phyloP scores from a whole-genome alignment of 495 filamentous ascomycete species.

The Evansstolkia leycettana region DNA sequence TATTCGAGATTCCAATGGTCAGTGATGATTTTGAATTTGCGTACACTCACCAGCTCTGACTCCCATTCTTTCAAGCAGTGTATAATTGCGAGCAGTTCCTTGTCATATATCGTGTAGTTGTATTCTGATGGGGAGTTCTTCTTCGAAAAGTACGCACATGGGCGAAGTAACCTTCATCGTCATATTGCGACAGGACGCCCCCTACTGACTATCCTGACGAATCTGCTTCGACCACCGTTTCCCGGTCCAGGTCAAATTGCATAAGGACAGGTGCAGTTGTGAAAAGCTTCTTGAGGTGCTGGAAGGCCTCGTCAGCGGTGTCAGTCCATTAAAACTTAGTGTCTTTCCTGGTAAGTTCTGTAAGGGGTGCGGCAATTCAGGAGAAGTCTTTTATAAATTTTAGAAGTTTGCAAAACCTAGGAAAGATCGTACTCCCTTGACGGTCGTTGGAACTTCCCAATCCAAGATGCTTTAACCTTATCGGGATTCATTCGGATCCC shows the following conservation, averaged over 20 bases:
- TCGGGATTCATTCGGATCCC: constrained; percentile 11
- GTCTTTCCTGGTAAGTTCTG: constrained; percentile 7
- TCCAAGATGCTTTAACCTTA: constrained; percentile 16
- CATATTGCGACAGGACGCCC: constrained; percentile 12
- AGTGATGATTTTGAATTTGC: constrained; percentile 12
- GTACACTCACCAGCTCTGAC: constrained; percentile 9
- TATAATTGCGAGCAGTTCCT: constrained; percentile 26
- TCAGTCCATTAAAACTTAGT: constrained; percentile 24
- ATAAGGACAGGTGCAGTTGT: constrained; percentile 9
- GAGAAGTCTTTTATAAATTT: constrained; percentile 17
- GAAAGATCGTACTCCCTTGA: constrained; percentile 11
- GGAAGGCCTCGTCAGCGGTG: constrained; percentile 56
- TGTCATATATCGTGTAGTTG: constrained; percentile 21
- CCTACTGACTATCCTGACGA: constrained; percentile 8
- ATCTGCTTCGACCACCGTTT: constrained; percentile 13
- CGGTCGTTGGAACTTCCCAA: constrained; percentile 7
- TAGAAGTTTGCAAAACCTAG: constrained; percentile 18
- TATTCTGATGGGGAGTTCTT: constrained; percentile 11
- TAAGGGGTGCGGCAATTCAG: constrained; percentile 6
- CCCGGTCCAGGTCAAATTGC: constrained; percentile 9
- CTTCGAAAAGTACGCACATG: constrained; percentile 16
- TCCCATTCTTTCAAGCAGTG: constrained; percentile 17
- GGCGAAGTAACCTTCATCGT: constrained; percentile 9
- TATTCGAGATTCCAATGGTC: constrained; percentile 22
- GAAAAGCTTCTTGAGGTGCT: constrained; percentile 39